A percentile compares a stretch with the other conserved stretches of the same genome.
These are phyloP conservation scores for Calophaca sinica DNA, from an alignment of 306 rosid genomes.

Conservation along the genomic window DNA sequence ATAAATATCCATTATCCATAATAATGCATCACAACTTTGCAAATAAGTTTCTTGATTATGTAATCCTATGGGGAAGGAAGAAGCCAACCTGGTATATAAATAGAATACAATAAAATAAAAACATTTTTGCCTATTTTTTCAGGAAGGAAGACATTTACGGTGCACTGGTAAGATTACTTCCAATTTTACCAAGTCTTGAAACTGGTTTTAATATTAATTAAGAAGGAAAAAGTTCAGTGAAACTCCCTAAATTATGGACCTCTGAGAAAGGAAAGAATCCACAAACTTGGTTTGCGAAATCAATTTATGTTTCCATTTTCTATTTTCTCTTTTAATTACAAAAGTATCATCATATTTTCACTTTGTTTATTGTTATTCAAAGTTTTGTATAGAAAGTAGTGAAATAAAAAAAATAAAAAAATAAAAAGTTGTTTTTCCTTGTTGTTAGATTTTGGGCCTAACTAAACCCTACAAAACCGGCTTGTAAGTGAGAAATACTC, in stretches of 20 bases:
- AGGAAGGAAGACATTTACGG: background rate
- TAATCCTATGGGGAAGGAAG: constrained; percentile 13
- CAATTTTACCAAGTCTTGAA: background rate
- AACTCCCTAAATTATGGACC: constrained; percentile 5
- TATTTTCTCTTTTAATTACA: no score
- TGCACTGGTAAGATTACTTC: background rate
- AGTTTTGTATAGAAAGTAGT: no score
- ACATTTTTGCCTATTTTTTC: background rate
- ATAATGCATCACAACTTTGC: constrained; percentile 25
- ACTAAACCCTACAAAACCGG: no score
- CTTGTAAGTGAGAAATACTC: no score
- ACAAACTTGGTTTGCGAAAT: no score
- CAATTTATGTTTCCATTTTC: no score
- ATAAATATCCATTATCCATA: constrained; percentile 6
- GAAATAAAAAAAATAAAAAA: no score
- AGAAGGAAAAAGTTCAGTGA: background rate
- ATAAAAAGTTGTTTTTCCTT: no score
- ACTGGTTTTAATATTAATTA: background rate
- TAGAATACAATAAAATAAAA: background rate
- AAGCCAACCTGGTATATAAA: constrained; percentile 1
- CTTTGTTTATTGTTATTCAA: background rate
- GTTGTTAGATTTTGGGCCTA: no score
- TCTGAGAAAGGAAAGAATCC: background rate
- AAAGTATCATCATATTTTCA: background rate
- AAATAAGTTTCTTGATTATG: background rate